Evolutionary conservation across 2,329 filamentous ascomycete species (phyloP).

Genomic region (Pseudogymnoascus sp.): DNA sequence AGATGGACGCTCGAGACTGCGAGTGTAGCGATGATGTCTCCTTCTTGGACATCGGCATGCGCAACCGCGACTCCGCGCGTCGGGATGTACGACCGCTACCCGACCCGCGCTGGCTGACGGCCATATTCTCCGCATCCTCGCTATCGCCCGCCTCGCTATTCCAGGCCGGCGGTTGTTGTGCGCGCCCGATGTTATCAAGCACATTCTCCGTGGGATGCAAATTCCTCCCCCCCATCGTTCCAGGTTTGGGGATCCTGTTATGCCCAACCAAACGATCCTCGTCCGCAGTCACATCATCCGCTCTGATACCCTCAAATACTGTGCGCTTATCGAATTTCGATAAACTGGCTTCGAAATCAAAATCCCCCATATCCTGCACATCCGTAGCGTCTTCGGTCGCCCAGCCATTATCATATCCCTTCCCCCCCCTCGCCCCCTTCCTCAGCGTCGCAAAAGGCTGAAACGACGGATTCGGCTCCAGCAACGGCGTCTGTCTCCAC

Average conservation of each 20-base stretch:
- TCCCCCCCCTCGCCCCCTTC: constrained; percentile 39
- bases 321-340: constrained; percentile 92
- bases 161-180: constrained; percentile 36
- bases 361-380: constrained; percentile 85
- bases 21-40: neutral
- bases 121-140: constrained; percentile 20
- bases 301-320: constrained; percentile 85
- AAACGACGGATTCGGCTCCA: constrained; percentile 53
- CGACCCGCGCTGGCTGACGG: constrained; percentile 20
- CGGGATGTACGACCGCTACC: constrained; percentile 37
- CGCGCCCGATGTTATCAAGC: constrained; percentile 43
- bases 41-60: neutral
- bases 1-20: constrained; percentile 23
- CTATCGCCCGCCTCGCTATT: constrained; percentile 67
- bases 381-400: constrained; percentile 94
- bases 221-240: constrained; percentile 76
- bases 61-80: constrained; percentile 29
- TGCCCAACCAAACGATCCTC: constrained; percentile 84
- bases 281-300: constrained; percentile 81
- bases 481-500: constrained; percentile 58
- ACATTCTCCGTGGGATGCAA: constrained; percentile 89
- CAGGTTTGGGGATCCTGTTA: constrained; percentile 62
- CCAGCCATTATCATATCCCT: constrained; percentile 67
- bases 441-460: constrained; percentile 55
- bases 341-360: constrained; percentile 82